Percentiles rank a stretch among this genome's conserved stretches.
These are phyloP conservation scores for Phytophthora pini DNA, from an alignment of 352 stramenopile species.

Conservation along the genomic window DNA sequence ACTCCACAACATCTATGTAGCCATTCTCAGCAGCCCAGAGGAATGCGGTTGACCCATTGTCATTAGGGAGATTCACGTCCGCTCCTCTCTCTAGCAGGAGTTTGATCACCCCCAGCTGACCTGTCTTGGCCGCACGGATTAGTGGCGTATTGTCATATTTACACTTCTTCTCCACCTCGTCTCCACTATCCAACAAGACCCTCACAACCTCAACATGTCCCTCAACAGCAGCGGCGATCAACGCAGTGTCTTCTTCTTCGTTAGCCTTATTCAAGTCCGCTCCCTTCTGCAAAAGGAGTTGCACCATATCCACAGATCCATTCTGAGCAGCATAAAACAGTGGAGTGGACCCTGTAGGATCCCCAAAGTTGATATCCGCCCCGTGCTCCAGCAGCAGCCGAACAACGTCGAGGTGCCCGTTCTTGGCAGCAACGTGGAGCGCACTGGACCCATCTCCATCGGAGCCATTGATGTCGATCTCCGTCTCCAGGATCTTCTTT, in stretches of 20 bases:
- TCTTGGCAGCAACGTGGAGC: not conserved
- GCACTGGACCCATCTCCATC: no score
- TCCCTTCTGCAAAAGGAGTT: no score
- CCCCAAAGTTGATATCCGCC: no score
- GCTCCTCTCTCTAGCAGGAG: conserved; percentile 3
- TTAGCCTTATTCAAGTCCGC: not conserved
- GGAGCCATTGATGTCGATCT: no score
- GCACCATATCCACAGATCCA: no score
- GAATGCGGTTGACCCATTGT: not conserved
- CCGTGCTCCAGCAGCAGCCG: not conserved
- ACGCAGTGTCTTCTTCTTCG: not conserved
- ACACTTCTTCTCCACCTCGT: not conserved
- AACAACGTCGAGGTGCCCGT: not conserved
- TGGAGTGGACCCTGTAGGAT: no score
- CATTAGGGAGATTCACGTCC: not conserved
- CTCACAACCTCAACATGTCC: not conserved
- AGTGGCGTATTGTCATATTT: not conserved
- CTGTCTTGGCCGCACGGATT: not conserved
- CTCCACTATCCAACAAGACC: not conserved
- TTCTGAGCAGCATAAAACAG: no score
- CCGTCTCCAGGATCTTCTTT: no score
- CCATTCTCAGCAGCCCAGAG: not conserved
- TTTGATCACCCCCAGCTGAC: not conserved
- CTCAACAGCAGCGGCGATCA: not conserved
- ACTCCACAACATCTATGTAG: not conserved